These are phyloP conservation scores for Chalciporus pseudorubinellus DNA, from an alignment of 768 basidiomycete genomes.

Conservation along the genomic window DNA sequence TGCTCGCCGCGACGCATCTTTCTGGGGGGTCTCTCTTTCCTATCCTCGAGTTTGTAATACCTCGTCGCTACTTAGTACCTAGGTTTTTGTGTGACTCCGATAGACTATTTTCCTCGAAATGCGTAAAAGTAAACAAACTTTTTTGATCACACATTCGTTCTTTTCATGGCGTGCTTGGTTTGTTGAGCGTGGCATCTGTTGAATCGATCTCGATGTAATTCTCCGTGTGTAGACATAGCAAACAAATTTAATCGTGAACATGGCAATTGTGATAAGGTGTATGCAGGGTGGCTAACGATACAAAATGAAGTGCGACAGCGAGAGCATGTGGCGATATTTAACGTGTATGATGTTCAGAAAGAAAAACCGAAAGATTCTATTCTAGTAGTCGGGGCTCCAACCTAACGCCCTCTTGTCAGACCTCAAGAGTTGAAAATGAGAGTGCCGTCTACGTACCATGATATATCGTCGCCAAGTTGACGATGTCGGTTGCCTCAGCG, in stretches of 20 bases:
- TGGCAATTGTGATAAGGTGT: no score
- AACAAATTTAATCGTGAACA: no score
- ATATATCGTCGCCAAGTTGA: conserved; percentile 78
- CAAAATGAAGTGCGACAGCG: not conserved
- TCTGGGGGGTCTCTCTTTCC: conserved; percentile 13
- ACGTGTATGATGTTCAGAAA: no score
- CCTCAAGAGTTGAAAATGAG: not conserved
- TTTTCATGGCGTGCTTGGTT: not conserved
- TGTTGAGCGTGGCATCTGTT: conserved; percentile 5
- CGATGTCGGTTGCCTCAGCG: conserved; percentile 76
- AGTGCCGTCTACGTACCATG: conserved; percentile 46
- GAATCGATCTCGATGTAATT: conserved; percentile 13
- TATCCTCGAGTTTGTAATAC: conserved; percentile 34
- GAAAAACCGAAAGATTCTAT: not conserved
- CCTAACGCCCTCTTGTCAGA: conserved; percentile 28
- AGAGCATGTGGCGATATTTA: not conserved
- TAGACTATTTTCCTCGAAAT: conserved; percentile 26
- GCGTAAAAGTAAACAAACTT: conserved; percentile 7
- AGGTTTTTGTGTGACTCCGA: conserved; percentile 15
- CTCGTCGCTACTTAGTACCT: conserved; percentile 15
- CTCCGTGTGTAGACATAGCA: conserved; percentile 5
- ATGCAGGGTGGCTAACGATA: not conserved
- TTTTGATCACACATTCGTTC: not conserved
- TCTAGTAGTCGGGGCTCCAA: conserved; percentile 42
- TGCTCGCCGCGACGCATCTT: not conserved